These are phyloP conservation scores for Lunularia cruciata DNA, from an alignment of 225 moss, liverwort and hornwort species.

Conservation along the genomic window DNA sequence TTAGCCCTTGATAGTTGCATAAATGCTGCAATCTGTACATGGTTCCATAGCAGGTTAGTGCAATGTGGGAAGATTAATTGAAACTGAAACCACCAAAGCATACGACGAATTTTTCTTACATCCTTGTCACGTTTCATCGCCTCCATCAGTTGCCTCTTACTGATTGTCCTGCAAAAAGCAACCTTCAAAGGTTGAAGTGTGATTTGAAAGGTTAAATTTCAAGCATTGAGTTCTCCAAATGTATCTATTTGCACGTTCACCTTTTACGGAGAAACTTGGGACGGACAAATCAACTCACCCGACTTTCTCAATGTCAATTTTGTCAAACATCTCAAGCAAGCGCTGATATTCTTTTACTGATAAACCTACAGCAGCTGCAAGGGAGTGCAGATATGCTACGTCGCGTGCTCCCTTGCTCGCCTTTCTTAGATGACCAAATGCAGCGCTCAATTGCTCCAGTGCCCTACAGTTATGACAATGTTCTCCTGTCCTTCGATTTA, in stretches of 20 bases:
- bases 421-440: conserved; percentile 61
- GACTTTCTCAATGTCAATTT: conserved; percentile 82
- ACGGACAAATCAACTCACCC: conserved; percentile 44
- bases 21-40: conserved; percentile 76
- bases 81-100: too few relatives aligned
- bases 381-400: conserved; percentile 77
- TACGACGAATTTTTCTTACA: conserved; percentile 48
- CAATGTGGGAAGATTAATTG: too few relatives aligned
- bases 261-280: too few relatives aligned
- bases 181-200: too few relatives aligned
- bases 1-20: conserved; percentile 93
- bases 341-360: conserved; percentile 92
- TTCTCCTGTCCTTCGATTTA: not conserved
- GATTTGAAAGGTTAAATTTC: not conserved
- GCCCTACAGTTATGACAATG: conserved; percentile 40
- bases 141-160: conserved; percentile 76
- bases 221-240: not conserved
- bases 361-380: conserved; percentile 80
- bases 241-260: not conserved
- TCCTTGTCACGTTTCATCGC: conserved; percentile 98
- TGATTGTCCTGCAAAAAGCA: conserved; percentile 73
- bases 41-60: not conserved
- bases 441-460: conserved; percentile 67
- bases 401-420: conserved; percentile 74
- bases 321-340: conserved; percentile 88